Evolutionary conservation across 2,329 filamentous ascomycete species (phyloP).

Genomic region (Lachnellula suecica): DNA sequence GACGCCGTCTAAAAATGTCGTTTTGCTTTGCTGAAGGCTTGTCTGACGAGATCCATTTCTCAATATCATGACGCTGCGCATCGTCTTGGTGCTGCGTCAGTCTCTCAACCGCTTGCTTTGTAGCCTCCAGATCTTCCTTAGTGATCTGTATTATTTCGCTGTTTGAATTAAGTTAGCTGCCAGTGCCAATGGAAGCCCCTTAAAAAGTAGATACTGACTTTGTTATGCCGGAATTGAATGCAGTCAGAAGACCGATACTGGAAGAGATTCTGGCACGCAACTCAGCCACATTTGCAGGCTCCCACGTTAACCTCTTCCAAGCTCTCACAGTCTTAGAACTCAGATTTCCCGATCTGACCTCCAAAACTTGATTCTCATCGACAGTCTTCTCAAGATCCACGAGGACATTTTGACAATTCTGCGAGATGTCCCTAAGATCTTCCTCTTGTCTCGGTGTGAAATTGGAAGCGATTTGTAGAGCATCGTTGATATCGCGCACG

Average conservation of each 20-base stretch:
- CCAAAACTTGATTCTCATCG: slow-evolving; percentile 8
- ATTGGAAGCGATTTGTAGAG: background rate
- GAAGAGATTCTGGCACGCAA: slow-evolving; percentile 21
- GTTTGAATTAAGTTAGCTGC: too few species aligned
- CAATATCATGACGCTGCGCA: slow-evolving; percentile 16
- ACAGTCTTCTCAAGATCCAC: slow-evolving; percentile 4
- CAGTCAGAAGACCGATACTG: slow-evolving; percentile 25
- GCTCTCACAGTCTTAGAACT: slow-evolving; percentile 15
- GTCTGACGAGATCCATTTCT: slow-evolving; percentile 39
- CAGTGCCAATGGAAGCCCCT: too few species aligned
- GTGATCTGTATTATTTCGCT: too few species aligned
- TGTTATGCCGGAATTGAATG: too few species aligned
- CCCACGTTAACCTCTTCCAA: slow-evolving; percentile 29
- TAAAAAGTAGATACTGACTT: too few species aligned
- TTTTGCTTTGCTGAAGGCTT: slow-evolving; percentile 39
- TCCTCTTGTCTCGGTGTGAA: background rate
- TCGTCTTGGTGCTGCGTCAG: slow-evolving; percentile 9
- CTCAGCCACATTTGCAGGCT: slow-evolving; percentile 20
- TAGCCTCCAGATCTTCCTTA: too few species aligned
- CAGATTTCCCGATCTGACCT: background rate
- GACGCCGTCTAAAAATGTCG: slow-evolving; percentile 36
- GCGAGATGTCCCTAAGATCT: background rate
- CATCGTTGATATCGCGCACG: background rate
- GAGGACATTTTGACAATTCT: slow-evolving; percentile 6
- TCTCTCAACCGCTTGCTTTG: too few species aligned